These are phyloP conservation scores for Trichomonascaceae sp. DNA, from an alignment of 1,139 yeast species.

Conservation along the genomic window DNA sequence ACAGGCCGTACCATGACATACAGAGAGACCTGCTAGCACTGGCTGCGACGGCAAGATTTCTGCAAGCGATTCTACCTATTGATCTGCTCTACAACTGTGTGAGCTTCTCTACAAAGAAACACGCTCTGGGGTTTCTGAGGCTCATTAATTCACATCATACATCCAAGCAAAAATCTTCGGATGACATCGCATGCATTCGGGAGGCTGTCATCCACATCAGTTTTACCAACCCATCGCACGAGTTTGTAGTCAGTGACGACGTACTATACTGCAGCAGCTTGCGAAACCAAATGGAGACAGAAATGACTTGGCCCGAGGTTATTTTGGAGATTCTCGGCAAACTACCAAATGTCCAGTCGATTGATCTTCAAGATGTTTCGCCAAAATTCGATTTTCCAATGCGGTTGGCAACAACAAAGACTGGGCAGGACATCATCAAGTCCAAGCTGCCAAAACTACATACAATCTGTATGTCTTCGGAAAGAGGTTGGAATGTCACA, in stretches of 20 bases:
- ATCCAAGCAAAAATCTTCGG: background rate
- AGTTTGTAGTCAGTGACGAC: slow-evolving; percentile 3
- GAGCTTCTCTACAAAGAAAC: background rate
- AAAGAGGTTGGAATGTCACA: slow-evolving; percentile 6
- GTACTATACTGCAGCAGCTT: too few species aligned
- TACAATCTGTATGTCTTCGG: slow-evolving; percentile 5
- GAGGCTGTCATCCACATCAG: background rate
- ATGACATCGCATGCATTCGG: too few species aligned
- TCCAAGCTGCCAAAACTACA: slow-evolving; percentile 1
- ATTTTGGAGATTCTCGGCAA: slow-evolving; percentile 8
- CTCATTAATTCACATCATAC: too few species aligned
- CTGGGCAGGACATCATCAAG: background rate
- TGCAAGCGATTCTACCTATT: too few species aligned
- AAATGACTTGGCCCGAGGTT: slow-evolving; percentile 9
- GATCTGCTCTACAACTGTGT: background rate
- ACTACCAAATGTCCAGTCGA: slow-evolving; percentile 8
- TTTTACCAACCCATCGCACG: slow-evolving; percentile 6
- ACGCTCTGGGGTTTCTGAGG: background rate
- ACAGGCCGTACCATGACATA: background rate
- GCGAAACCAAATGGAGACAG: too few species aligned
- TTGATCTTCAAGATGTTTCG: slow-evolving; percentile 10
- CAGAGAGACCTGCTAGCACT: background rate
- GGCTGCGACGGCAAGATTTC: background rate
- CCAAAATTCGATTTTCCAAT: slow-evolving; percentile 8
- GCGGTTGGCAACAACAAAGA: background rate